Base-by-base conservation (phyloP, 495 filamentous ascomycete genomes). In the Penicillium soppii region DNA sequence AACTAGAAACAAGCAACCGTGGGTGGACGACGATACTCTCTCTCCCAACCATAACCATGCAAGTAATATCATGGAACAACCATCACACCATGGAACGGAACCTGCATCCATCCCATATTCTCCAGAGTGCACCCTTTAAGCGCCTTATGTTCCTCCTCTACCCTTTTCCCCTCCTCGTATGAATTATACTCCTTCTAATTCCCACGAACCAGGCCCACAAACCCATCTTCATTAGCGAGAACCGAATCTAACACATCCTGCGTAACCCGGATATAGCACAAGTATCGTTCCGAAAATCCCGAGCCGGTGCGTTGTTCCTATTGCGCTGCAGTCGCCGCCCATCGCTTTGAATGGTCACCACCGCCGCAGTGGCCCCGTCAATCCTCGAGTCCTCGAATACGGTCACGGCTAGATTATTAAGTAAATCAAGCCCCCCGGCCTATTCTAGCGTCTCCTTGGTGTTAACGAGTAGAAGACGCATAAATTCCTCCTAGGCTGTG, bases 41-140 rank as follows among this genome's bases (percentile, higher is more conserved):
- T 6, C 25, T 45, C n/a, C 27, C 43, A 45, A 35, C 26, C 43
- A 26, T 10, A 13, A 2, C 9, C 26, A 19, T 25, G 27, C 22
- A 35, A 45, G 27, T 45, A 35, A 45, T 32, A 45, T 25, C 29
- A 33, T 21, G 43, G 43, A 45, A 45, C 43, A 35, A 45, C 43
- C 29, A 45, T 45, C 43, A 45, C 43, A 33, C 26, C 43, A 23
- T 45, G 8, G 37, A 42, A 57, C 6, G 40, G 29, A 23, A 59
- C 52, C 45, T 53, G 53, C 51, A 63, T 62, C 56, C 59, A 63
- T 13, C 59, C 56, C n/a, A 65, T 56, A 27, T 27, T 27, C 25
- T 40, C 25, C 43, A 54, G 43, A 16, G 57, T 63, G 42, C 46
- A 54, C 29, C 57, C 57, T 48, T 61, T 41, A 47, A 66, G 55